Evolutionary conservation across 768 basidiomycete genomes (phyloP), one percentile per base, ranked within the genome.

Genomic region (Suillus weaverae): DNA sequence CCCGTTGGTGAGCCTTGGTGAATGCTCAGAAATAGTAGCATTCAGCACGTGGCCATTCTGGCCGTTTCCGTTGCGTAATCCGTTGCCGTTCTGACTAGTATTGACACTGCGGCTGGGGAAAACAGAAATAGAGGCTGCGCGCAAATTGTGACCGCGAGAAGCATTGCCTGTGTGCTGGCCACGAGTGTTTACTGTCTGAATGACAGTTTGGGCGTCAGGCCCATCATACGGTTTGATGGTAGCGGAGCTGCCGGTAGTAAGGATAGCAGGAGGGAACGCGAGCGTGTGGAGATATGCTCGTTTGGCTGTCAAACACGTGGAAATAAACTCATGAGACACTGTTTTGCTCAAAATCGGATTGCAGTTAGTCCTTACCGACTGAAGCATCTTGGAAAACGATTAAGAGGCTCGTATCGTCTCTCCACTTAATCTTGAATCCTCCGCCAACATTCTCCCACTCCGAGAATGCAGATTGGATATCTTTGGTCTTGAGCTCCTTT

Each of bases 391-490:
- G 85, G 75, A 99, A 99, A 62, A 99, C 97, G 70, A 97, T 91
- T 70, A 96, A 81, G 46, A 97, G 91, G 73, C 92, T 96, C 43
- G 94, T 95, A 78, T 99, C 97, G 77, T 99, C 96, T 71, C 88
- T 86, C 97, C 97, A 99, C 77, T 99, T 99, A 76, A 99, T 96
- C 84, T 96, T 95, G 83, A 97, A 97, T 30, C 97, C 97, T 35
- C 97, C 97, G 63, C 83, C 86, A 61, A 89, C 81, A 65, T 80
- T 84, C 71, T 97, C 95, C 85, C 91, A 99, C 53, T 95, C 94
- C 59, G 89, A 82, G 77, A 99, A 97, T 53, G 94, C 91, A 50
- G 83, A 74, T 74, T 98, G 95, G 57, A 99, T 92, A 78, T 99
- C 97, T 76, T 94, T 90, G 60, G 97, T 99, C 83, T 99, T 99